These are phyloP conservation scores for Leccinum longicurvipes DNA, from an alignment of 768 basidiomycete genomes.

Conservation along the genomic window DNA sequence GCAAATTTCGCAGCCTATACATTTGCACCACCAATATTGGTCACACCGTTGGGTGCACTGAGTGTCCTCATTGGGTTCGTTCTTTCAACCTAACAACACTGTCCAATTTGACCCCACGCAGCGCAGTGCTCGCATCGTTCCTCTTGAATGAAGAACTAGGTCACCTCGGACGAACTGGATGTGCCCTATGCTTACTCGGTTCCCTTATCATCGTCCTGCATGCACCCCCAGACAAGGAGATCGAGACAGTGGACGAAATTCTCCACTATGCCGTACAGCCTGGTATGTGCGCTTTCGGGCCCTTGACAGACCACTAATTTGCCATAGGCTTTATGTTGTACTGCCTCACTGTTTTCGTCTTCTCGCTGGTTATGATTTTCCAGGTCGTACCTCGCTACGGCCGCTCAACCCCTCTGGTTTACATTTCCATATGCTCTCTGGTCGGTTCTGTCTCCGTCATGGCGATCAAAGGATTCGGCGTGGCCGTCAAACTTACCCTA, in stretches of 20 bases:
- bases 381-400: conserved; percentile 81
- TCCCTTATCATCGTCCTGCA: conserved; percentile 94
- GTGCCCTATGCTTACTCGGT: conserved; percentile 78
- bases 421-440: conserved; percentile 94
- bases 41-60: conserved; percentile 96
- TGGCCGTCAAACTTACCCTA: conserved; percentile 92
- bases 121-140: conserved; percentile 92
- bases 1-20: conserved; percentile 96
- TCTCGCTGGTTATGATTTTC: conserved; percentile 86
- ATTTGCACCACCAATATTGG: conserved; percentile 95
- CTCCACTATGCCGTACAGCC: conserved; percentile 90
- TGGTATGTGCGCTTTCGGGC: conserved; percentile 45
- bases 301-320: conserved; percentile 7
- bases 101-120: conserved; percentile 32
- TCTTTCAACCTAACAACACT: neutral
- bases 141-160: conserved; percentile 92
- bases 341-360: conserved; percentile 78
- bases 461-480: conserved; percentile 98
- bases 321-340: conserved; percentile 86
- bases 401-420: conserved; percentile 83
- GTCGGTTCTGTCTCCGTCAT: conserved; percentile 97
- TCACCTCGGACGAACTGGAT: conserved; percentile 85
- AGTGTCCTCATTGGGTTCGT: conserved; percentile 94
- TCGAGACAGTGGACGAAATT: conserved; percentile 92
- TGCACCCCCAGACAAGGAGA: conserved; percentile 92